A percentile compares a stretch with the other conserved stretches of the same genome.
Conservation (phyloP, 192 early-diverging fungal genomes). For the Coemansia asiatica region DNA sequence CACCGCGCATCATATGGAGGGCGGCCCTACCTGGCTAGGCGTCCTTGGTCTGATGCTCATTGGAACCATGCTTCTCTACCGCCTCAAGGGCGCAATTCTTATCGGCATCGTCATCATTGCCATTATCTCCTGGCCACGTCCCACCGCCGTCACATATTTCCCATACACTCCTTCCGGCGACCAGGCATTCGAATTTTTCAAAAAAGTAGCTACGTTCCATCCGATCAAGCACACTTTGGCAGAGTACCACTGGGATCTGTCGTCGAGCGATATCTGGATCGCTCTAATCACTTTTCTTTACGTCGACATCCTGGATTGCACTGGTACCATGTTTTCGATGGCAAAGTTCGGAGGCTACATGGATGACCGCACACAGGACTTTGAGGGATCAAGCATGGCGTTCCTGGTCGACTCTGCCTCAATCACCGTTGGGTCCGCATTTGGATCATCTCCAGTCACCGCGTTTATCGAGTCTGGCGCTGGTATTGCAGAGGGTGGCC, state of each 20-base stretch:
- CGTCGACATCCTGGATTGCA: slow-evolving; percentile 85
- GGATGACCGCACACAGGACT: slow-evolving; percentile 71
- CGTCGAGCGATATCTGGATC: slow-evolving; percentile 67
- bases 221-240: slow-evolving; percentile 61
- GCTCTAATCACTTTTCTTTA: slow-evolving; percentile 83
- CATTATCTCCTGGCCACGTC: slow-evolving; percentile 72
- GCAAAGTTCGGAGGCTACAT: slow-evolving; percentile 77
- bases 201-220: slow-evolving; percentile 69
- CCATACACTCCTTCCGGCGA: slow-evolving; percentile 65
- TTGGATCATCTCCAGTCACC: slow-evolving; percentile 75
- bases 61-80: slow-evolving; percentile 61
- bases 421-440: slow-evolving; percentile 66
- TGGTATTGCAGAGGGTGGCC: slow-evolving; percentile 78
- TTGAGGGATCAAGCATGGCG: slow-evolving; percentile 71
- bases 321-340: slow-evolving; percentile 84
- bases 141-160: slow-evolving; percentile 71
- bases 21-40: slow-evolving; percentile 68
- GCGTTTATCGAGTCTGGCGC: slow-evolving; percentile 83
- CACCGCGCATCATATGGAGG: slow-evolving; percentile 60
- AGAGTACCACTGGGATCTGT: slow-evolving; percentile 64
- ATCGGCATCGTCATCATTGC: slow-evolving; percentile 71
- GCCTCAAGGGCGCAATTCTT: slow-evolving; percentile 70
- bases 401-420: slow-evolving; percentile 71
- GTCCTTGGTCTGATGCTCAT: slow-evolving; percentile 73
- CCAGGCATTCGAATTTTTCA: slow-evolving; percentile 67